These are phyloP conservation scores for Aspergillus brunneoviolaceus DNA, from an alignment of 2,329 filamentous ascomycete species.

Conservation along the genomic window DNA sequence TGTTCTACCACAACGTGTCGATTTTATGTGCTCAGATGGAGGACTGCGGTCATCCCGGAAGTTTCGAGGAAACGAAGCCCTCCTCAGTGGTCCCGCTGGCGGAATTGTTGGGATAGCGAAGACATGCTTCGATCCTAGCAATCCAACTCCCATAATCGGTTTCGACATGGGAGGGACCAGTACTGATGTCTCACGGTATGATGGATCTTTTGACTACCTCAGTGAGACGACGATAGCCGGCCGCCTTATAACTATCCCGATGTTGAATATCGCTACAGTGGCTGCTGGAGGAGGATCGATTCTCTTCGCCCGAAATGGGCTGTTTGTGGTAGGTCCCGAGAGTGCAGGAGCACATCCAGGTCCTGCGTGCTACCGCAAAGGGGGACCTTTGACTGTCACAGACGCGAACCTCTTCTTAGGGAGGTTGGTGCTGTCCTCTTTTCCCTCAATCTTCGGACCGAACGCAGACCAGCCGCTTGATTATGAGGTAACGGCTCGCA, in stretches of 20 bases:
- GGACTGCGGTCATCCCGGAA: too few relatives aligned
- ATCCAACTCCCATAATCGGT: constrained; percentile 72
- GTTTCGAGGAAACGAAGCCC: too few relatives aligned
- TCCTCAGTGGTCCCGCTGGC: constrained; percentile 24
- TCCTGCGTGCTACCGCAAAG: constrained; percentile 87
- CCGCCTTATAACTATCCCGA: constrained; percentile 87
- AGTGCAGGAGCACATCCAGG: constrained; percentile 87
- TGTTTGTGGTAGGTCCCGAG: constrained; percentile 88
- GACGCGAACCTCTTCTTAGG: too few relatives aligned
- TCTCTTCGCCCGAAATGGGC: constrained; percentile 79
- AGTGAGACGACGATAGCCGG: constrained; percentile 91
- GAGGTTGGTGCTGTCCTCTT: too few relatives aligned
- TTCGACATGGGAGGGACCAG: constrained; percentile 96
- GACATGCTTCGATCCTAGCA: too few relatives aligned
- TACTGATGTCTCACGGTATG: constrained; percentile 83
- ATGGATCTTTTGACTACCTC: constrained; percentile 83
- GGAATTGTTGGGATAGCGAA: too few relatives aligned
- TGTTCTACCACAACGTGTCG: neutral
- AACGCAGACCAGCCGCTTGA: too few relatives aligned
- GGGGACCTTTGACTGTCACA: too few relatives aligned
- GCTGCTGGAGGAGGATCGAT: constrained; percentile 70
- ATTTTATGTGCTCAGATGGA: constrained; percentile 1
- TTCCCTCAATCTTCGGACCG: too few relatives aligned
- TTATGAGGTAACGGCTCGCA: too few relatives aligned
- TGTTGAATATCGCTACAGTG: constrained; percentile 90